phyloP scores from a whole-genome alignment of 2,329 filamentous ascomycete species.

The Fusarium sp. region DNA sequence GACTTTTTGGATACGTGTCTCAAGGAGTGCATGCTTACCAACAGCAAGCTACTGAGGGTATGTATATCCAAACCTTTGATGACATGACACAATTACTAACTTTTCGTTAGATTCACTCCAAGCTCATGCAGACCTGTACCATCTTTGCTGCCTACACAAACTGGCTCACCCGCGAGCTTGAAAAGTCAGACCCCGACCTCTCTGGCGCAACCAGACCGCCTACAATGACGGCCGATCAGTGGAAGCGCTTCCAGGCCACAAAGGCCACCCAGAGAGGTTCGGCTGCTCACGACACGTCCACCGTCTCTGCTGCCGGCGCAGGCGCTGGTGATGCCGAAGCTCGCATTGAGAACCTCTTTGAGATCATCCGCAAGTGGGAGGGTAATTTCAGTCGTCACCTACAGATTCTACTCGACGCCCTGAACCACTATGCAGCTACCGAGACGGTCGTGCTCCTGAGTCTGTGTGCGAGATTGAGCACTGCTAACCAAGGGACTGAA shows the following conservation, averaged over 20 bases:
- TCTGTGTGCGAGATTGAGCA: constrained; percentile 84
- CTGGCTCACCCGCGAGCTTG: constrained; percentile 85
- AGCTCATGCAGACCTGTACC: constrained; percentile 94
- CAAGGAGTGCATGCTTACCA: constrained; percentile 99
- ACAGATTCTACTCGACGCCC: constrained; percentile 91
- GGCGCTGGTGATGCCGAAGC: constrained; percentile 50
- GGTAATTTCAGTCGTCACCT: constrained; percentile 92
- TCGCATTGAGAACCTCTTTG: constrained; percentile 81
- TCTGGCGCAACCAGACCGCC: constrained; percentile 68
- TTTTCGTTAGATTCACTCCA: constrained; percentile 84
- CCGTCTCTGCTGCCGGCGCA: constrained; percentile 46
- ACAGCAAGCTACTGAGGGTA: constrained; percentile 91
- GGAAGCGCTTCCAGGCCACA: constrained; percentile 67
- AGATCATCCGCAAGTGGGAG: constrained; percentile 92
- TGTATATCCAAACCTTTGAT: background rate
- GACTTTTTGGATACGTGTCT: constrained; percentile 97
- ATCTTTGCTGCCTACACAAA: constrained; percentile 93
- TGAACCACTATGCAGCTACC: constrained; percentile 97
- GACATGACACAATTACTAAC: constrained; percentile 23
- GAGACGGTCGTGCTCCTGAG: constrained; percentile 95
- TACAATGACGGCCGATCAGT: constrained; percentile 71
- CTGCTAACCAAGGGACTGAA: constrained; percentile 81
- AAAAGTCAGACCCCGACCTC: constrained; percentile 85
- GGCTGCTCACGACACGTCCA: constrained; percentile 49
- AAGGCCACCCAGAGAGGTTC: constrained; percentile 56